Conservation (phyloP, 2,329 filamentous ascomycete species). For the Harringtonia lauricola region DNA sequence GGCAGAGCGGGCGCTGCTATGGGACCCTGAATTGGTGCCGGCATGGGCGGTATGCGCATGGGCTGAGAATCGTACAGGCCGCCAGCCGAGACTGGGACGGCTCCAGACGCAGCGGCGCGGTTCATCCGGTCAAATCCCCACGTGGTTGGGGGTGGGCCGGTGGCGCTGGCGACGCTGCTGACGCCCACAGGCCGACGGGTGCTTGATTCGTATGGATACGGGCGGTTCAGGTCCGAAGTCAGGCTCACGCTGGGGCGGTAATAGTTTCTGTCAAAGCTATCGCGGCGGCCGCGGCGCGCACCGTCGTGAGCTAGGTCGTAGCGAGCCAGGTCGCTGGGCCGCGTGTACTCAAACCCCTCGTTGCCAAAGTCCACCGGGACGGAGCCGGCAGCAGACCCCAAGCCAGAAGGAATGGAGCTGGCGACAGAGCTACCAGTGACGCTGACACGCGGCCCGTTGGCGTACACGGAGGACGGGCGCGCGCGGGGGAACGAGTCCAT, state of each 20-base stretch:
- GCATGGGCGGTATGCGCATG: slow-evolving; percentile 31
- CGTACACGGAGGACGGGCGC: slow-evolving; percentile 34
- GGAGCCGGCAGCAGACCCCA: slow-evolving; percentile 2
- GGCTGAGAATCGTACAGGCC: slow-evolving; percentile 32
- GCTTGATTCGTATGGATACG: slow-evolving; percentile 27
- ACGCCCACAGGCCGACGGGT: slow-evolving; percentile 14
- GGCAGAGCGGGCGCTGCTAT: not conserved
- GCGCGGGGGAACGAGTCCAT: slow-evolving; percentile 26
- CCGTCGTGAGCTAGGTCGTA: slow-evolving; percentile 48
- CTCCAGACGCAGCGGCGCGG: slow-evolving; percentile 16
- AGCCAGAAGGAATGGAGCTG: slow-evolving; percentile 1
- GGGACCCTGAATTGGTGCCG: not conserved
- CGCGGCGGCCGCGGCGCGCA: slow-evolving; percentile 30
- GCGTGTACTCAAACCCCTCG: slow-evolving; percentile 53
- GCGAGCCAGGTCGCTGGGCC: slow-evolving; percentile 47
- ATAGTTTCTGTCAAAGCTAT: slow-evolving; percentile 45
- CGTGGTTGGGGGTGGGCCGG: slow-evolving; percentile 56
- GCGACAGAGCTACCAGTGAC: slow-evolving; percentile 11
- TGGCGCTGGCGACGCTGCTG: slow-evolving; percentile 11
- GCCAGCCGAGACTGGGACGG: not conserved
- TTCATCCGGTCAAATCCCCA: slow-evolving; percentile 62
- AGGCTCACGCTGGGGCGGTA: slow-evolving; percentile 43
- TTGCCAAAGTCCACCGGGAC: slow-evolving; percentile 38
- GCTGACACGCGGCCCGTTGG: slow-evolving; percentile 24
- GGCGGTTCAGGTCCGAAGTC: slow-evolving; percentile 34